These are phyloP conservation scores for Paraphysoderma sedebokerense DNA, from an alignment of 371 early-diverging fungal species.

Conservation along the genomic window DNA sequence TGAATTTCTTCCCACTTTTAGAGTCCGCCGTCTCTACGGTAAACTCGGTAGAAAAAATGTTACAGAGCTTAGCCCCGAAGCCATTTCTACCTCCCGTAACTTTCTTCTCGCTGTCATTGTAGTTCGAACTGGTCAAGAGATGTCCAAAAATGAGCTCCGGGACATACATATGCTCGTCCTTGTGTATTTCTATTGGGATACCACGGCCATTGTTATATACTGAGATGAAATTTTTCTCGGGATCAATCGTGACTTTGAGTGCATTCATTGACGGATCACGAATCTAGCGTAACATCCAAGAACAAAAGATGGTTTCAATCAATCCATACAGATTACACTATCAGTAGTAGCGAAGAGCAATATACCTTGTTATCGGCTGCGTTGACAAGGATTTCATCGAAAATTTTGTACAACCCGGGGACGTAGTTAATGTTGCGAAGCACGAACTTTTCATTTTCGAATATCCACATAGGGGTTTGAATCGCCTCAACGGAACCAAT, in stretches of 20 bases:
- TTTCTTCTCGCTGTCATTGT: slow-evolving; percentile 96
- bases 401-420: slow-evolving; percentile 98
- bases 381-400: slow-evolving; percentile 99
- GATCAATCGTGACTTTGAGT: slow-evolving; percentile 85
- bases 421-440: slow-evolving; percentile 64
- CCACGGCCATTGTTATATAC: slow-evolving; percentile 96
- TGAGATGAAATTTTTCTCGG: slow-evolving; percentile 62
- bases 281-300: slow-evolving; percentile 26
- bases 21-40: slow-evolving; percentile 91
- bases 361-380: slow-evolving; percentile 82
- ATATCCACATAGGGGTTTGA: slow-evolving; percentile 76
- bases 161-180: slow-evolving; percentile 87
- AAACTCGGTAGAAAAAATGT: slow-evolving; percentile 96
- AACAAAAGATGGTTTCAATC: background rate
- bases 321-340: no score
- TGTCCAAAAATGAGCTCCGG: slow-evolving; percentile 99
- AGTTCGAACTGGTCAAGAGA: slow-evolving; percentile 96
- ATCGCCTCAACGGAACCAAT: slow-evolving; percentile 93
- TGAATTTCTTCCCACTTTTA: slow-evolving; percentile 51
- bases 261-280: slow-evolving; percentile 86
- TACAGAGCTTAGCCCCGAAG: slow-evolving; percentile 99
- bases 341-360: background rate
- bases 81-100: slow-evolving; percentile 99
- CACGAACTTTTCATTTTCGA: slow-evolving; percentile 45
- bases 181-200: slow-evolving; percentile 94